Percentiles rank a stretch among this genome's conserved stretches.
Evolutionary conservation across 805 yeast genomes (phyloP).

Genomic region (Kregervanrija fluxuum): DNA sequence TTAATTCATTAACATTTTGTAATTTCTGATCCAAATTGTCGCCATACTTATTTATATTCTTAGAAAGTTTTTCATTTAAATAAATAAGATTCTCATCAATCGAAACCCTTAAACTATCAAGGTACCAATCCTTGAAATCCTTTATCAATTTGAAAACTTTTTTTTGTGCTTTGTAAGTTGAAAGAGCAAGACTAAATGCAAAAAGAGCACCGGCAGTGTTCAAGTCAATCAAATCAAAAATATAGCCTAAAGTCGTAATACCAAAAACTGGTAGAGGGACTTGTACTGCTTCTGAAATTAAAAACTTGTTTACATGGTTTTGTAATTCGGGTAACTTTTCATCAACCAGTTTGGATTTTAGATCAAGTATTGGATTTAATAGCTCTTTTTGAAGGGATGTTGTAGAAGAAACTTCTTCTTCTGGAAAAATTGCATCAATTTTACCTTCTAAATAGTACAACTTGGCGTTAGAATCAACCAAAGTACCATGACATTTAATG

Average conservation of each 20-base stretch:
- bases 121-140: conserved; percentile 20
- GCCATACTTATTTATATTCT: conserved; percentile 12
- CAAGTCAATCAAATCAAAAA: conserved; percentile 20
- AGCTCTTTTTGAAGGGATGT: conserved; percentile 5
- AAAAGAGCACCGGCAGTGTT: conserved; percentile 23
- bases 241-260: conserved; percentile 20
- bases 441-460: conserved; percentile 26
- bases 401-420: conserved; percentile 1
- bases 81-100: conserved; percentile 18
- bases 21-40: conserved; percentile 8
- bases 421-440: conserved; percentile 20
- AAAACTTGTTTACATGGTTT: conserved; percentile 15
- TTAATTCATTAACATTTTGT: conserved; percentile 10
- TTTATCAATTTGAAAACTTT: conserved; percentile 11
- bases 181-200: conserved; percentile 21
- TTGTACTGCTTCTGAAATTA: conserved; percentile 18
- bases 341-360: conserved; percentile 3
- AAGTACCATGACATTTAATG: conserved; percentile 25
- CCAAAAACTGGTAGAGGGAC: conserved; percentile 22
- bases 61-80: conserved; percentile 13
- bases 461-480: conserved; percentile 19
- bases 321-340: conserved; percentile 24
- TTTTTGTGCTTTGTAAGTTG: conserved; percentile 21
- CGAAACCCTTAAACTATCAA: conserved; percentile 19
- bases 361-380: conserved; percentile 8